Percentiles rank a stretch among this genome's conserved stretches.
Conservation (phyloP, 805 yeast genomes). For the Candida endomychidarum region DNA sequence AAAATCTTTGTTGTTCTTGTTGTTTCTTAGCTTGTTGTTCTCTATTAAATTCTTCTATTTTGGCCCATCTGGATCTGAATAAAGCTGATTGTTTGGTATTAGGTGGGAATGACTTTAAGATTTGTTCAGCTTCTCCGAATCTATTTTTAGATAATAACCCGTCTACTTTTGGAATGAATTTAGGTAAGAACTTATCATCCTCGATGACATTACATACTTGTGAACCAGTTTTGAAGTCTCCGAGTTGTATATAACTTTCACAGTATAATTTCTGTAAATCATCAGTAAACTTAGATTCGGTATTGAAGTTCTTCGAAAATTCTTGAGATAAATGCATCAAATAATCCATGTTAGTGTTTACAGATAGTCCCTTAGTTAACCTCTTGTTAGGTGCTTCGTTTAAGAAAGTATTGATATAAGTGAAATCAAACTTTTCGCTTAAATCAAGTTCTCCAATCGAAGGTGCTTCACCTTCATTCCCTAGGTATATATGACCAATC, state of each 20-base stretch:
- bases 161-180: conserved; percentile 35
- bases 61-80: conserved; percentile 32
- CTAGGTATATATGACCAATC: conserved; percentile 25
- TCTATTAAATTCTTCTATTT: conserved; percentile 31
- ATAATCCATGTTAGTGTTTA: conserved; percentile 43
- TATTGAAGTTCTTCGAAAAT: conserved; percentile 23
- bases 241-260: conserved; percentile 35
- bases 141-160: conserved; percentile 31
- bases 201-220: conserved; percentile 24
- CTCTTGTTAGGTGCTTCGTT: conserved; percentile 16
- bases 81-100: conserved; percentile 41
- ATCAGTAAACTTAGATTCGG: conserved; percentile 21
- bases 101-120: conserved; percentile 32
- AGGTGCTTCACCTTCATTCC: conserved; percentile 7
- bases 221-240: conserved; percentile 22
- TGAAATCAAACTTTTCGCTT: conserved; percentile 23
- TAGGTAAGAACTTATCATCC: conserved; percentile 39
- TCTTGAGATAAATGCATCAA: conserved; percentile 36
- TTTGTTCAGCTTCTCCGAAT: conserved; percentile 38
- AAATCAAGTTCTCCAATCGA: conserved; percentile 26
- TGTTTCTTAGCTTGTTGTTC: conserved; percentile 35
- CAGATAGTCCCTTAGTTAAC: conserved; percentile 28
- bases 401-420: conserved; percentile 23
- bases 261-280: conserved; percentile 41
- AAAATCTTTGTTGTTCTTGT: conserved; percentile 38